These are phyloP conservation scores for Xylaria flabelliformis DNA, from an alignment of 495 filamentous ascomycete genomes.

Conservation along the genomic window DNA sequence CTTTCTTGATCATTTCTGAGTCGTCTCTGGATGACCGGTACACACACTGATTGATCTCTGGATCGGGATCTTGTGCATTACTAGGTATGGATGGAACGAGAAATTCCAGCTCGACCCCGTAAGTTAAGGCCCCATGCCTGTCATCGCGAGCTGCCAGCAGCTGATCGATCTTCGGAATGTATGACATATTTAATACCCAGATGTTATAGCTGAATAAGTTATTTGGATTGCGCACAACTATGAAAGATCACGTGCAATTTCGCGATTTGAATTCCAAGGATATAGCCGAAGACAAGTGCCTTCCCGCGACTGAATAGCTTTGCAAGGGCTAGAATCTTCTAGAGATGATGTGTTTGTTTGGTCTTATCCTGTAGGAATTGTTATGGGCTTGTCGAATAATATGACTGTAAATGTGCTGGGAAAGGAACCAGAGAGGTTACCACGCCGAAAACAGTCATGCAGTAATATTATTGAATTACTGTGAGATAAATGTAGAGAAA, in stretches of 20 bases:
- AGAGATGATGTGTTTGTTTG: neutral
- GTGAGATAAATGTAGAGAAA: no score
- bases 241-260: neutral
- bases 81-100: slow-evolving; percentile 16
- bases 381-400: neutral
- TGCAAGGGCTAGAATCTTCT: neutral
- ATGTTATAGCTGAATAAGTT: neutral
- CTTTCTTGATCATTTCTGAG: neutral
- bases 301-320: neutral
- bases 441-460: neutral
- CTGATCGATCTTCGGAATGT: slow-evolving; percentile 26
- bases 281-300: neutral
- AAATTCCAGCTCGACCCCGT: slow-evolving; percentile 36
- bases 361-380: neutral
- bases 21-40: neutral
- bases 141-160: slow-evolving; percentile 32
- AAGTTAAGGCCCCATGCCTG: slow-evolving; percentile 27
- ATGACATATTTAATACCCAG: neutral
- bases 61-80: slow-evolving; percentile 18
- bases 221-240: neutral
- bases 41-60: slow-evolving; percentile 7
- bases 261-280: no score
- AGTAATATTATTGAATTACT: neutral
- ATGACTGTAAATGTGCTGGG: neutral
- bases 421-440: neutral